phyloP scores from a whole-genome alignment of 2,329 filamentous ascomycete genomes.

The Trichoderma atrobrunneum region DNA sequence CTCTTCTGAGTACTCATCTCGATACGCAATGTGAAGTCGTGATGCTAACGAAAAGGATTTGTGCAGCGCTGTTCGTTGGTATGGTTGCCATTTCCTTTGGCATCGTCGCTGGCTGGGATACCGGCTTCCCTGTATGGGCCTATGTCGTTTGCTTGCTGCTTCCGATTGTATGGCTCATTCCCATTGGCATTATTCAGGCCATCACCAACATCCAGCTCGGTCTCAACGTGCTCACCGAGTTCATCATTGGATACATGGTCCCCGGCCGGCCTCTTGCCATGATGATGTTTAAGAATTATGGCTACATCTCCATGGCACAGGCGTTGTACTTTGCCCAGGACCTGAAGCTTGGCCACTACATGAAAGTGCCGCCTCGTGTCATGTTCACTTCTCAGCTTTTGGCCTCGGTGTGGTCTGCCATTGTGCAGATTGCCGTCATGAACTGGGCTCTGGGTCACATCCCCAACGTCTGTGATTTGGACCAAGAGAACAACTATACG shows the following conservation, averaged over 20 bases:
- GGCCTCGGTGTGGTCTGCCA: constrained; percentile 59
- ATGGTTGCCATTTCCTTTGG: constrained; percentile 56
- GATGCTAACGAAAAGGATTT: constrained; percentile 5
- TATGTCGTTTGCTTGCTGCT: constrained; percentile 57
- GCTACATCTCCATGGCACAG: constrained; percentile 66
- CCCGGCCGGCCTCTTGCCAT: constrained; percentile 68
- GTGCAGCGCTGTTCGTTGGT: constrained; percentile 44
- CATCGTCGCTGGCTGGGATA: constrained; percentile 54
- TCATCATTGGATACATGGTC: constrained; percentile 70
- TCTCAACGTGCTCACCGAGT: constrained; percentile 70
- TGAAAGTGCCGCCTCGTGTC: constrained; percentile 60
- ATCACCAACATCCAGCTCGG: constrained; percentile 63
- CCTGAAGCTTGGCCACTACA: constrained; percentile 67
- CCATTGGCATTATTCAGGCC: constrained; percentile 60
- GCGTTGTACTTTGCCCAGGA: constrained; percentile 64
- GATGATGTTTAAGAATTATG: constrained; percentile 78
- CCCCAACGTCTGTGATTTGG: constrained; percentile 54
- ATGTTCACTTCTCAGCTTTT: constrained; percentile 60
- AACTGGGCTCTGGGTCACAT: constrained; percentile 65
- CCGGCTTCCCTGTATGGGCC: constrained; percentile 57
- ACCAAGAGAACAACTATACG: constrained; percentile 55
- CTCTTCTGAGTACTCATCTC: not conserved
- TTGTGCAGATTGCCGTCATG: constrained; percentile 63
- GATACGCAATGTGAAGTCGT: no score
- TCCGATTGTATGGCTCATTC: constrained; percentile 57